A percentile compares a stretch with the other conserved stretches of the same genome.
These are phyloP conservation scores for Heritiera fomes DNA, from an alignment of 345 rosid genomes.

Conservation along the genomic window DNA sequence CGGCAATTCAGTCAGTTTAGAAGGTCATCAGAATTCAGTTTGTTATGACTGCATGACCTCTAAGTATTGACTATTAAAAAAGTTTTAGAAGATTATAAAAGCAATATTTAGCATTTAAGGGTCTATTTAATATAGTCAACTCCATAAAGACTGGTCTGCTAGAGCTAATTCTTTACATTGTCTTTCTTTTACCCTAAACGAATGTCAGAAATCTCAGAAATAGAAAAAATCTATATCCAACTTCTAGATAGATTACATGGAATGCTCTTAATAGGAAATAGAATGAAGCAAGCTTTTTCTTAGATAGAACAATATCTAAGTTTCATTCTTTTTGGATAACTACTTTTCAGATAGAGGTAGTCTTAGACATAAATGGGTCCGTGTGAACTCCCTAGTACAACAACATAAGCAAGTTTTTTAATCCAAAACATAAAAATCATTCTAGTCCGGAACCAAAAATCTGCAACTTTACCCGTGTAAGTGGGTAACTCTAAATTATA, in stretches of 20 bases:
- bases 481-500: not conserved
- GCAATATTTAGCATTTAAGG: not conserved
- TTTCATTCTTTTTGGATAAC: not conserved
- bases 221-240: not conserved
- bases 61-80: not conserved
- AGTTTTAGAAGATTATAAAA: not conserved
- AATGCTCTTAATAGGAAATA: not conserved
- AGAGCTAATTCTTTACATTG: not conserved
- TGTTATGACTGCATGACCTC: not conserved
- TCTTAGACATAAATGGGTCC: not conserved
- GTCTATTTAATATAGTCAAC: not conserved
- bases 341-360: not conserved
- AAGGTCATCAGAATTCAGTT: not conserved
- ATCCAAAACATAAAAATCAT: not conserved
- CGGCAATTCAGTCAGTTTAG: not conserved
- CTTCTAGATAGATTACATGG: not conserved
- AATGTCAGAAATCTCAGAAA: not conserved
- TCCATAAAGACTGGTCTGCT: not conserved
- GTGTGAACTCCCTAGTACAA: not conserved
- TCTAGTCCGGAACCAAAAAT: not conserved
- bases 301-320: not conserved
- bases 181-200: not conserved
- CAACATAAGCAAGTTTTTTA: not conserved
- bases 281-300: not conserved
- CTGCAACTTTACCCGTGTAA: not conserved